Base-by-base conservation (phyloP, 768 basidiomycete genomes). In the Coprinopsis sp. region DNA sequence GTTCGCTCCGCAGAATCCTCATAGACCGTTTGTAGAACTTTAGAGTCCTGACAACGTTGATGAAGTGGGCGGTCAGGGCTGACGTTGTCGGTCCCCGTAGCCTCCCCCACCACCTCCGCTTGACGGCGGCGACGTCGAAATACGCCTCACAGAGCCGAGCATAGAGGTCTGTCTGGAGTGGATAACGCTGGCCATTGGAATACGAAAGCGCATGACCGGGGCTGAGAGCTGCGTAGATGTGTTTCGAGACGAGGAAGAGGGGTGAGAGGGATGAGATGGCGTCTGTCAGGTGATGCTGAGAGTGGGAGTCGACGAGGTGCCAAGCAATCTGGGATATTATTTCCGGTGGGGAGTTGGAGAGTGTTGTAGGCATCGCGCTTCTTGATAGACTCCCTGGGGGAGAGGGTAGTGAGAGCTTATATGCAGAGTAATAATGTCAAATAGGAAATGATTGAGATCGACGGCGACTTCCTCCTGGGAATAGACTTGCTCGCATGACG, bases 91-190 rank as follows among this genome's bases (percentile, higher is more conserved):
- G 40, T n/a, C 40, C 34, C 5, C 27, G 6, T 21, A 30, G 5
- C 6, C 14, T 6, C 27, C 27, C 7, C 40, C 40, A 42, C 40
- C 40, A 42, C 8, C 48, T 22, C 23, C 48, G 38, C 23, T 44
- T 34, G 33, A 31, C 33, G 13, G 48, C 48, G 24, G 8, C 33
- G 18, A 31, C 14, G 48, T 49, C 48, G 25, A 49, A 39, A n/a
- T 41, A 44, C 19, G 44, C 14, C 18, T 24, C 24, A 25, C 48
- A 49, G 3, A 49, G 36, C 6, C 48, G 40, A 12, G 48, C 40
- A 22, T 49, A 49, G 21, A 49, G 42, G 36, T 37, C 12, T 24
- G 34, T 16, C 6, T 29, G 24, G 28, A 48, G 2, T 11, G 37
- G 37, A 23, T 39, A 39, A 4, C 8, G 7, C 18, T 8, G 37